Base-by-base conservation (phyloP, 2,329 filamentous ascomycete species). In the Didymella keratinophila region DNA sequence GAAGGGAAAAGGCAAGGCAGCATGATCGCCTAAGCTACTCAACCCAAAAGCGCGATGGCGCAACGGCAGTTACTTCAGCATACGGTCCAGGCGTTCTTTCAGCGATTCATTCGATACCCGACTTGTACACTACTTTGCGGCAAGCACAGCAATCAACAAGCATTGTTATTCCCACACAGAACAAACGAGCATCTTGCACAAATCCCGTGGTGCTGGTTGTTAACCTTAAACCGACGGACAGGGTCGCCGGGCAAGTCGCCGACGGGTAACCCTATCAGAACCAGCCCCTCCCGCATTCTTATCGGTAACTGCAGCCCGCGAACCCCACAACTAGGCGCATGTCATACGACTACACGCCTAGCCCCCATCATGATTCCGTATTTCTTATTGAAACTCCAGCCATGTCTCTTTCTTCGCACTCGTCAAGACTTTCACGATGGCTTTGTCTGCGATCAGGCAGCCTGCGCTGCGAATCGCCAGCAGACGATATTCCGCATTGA, bases 1-100 rank as follows among this genome's bases (percentile, higher is more conserved):
- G 20, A 82, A 79, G 64, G 78, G 73, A 44, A 82, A 78, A 69
- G 80, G 64, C 62, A 83, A 78, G 69, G 76, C 70, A 44, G 39
- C 41, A 16, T 58, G 41, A 54, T 47, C 23, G 34, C 36, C 27
- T 27, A 27, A 34, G 18, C 14, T 4, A 21, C 23, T 9, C n/a
- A n/a, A 4, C 10, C 18, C 21, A 8, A 37, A 30, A 27, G 20
- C 16, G 42, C 41, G 25, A 20, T 10, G 10, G 9, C 5, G 18
- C 20, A 16, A 12, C 25, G 28, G 36, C 36, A 25, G 18, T 54
- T 5, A 10, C 4, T 39, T 42, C 51, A 54, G 50, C 41, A 37
- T 47, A n/a, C 23, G 32, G 46, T 36, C 10, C 39, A 54, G 56
- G 56, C 56, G 56, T 58, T 54, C 20, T 48, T 52, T 36, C 51